Evolutionary conservation across 257 asterid species (phyloP).

Genomic region (Solanum bulbocastanum): DNA sequence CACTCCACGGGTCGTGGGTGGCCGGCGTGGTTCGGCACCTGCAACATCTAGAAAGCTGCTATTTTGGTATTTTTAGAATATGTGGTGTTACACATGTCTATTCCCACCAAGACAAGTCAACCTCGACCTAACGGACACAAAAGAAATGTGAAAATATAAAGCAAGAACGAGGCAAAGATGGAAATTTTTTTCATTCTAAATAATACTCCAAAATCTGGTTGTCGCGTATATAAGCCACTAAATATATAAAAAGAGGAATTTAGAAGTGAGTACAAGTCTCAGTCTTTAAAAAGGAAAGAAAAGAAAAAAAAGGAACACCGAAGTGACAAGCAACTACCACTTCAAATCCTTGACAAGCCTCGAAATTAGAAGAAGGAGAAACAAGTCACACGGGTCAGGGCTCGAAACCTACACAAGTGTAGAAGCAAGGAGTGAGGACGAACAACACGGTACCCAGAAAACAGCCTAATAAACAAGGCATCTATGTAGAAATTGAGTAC

Average conservation of each 20-base stretch:
- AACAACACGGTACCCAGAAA: not conserved
- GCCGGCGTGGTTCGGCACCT: too few species aligned
- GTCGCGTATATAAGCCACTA: not conserved
- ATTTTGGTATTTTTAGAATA: too few species aligned
- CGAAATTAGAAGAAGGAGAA: not conserved
- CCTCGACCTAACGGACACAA: not conserved
- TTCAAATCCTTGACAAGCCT: not conserved
- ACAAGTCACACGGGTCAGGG: not conserved
- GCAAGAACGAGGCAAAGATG: not conserved
- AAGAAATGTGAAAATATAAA: not conserved
- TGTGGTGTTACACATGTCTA: too few species aligned
- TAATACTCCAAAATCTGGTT: too few species aligned
- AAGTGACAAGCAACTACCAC: not conserved
- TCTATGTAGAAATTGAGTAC: too few species aligned
- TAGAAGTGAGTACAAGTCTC: not conserved
- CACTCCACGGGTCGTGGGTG: too few species aligned
- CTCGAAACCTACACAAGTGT: not conserved
- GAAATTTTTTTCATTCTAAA: not conserved
- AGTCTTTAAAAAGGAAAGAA: not conserved
- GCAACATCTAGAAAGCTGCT: too few species aligned
- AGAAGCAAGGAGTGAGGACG: not conserved
- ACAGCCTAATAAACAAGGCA: not conserved
- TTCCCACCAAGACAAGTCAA: not conserved
- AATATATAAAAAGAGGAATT: too few species aligned
- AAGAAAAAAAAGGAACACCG: not conserved